Percentiles rank a stretch among this genome's conserved stretches.
phyloP scores from a whole-genome alignment of 768 basidiomycete species.

The Terana coerulea region DNA sequence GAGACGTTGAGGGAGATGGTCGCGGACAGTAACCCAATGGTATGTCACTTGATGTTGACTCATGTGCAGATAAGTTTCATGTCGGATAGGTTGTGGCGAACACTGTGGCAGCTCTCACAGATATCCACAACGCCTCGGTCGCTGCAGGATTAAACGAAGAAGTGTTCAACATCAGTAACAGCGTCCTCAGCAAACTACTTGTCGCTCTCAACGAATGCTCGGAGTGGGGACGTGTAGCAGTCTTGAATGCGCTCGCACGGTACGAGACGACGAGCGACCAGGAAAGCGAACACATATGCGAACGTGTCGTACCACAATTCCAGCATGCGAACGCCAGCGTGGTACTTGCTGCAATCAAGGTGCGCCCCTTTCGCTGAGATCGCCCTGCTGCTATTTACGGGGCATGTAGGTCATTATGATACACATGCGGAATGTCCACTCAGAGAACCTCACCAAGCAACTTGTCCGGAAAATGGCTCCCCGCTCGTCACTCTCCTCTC shows the following conservation, averaged over 20 bases:
- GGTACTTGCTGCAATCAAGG: slow-evolving; percentile 95
- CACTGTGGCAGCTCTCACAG: slow-evolving; percentile 87
- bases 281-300: slow-evolving; percentile 98
- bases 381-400: background rate
- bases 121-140: slow-evolving; percentile 80
- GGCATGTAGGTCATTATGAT: slow-evolving; percentile 88
- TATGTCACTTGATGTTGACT: slow-evolving; percentile 30
- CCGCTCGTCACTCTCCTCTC: slow-evolving; percentile 94
- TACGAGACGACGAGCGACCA: slow-evolving; percentile 85
- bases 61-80: slow-evolving; percentile 3
- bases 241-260: slow-evolving; percentile 80
- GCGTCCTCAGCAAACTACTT: slow-evolving; percentile 82
- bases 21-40: slow-evolving; percentile 96
- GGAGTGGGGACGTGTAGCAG: slow-evolving; percentile 97
- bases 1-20: slow-evolving; percentile 90
- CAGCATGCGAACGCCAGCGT: slow-evolving; percentile 97
- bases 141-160: slow-evolving; percentile 56
- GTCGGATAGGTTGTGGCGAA: slow-evolving; percentile 88
- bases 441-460: slow-evolving; percentile 82
- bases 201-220: slow-evolving; percentile 97
- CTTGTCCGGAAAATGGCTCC: slow-evolving; percentile 97
- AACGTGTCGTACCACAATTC: slow-evolving; percentile 96
- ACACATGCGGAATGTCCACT: slow-evolving; percentile 78
- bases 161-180: slow-evolving; percentile 77
- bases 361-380: slow-evolving; percentile 27